Evolutionary conservation across 345 rosid species (phyloP).

Genomic region (Euphorbia tirucalli): DNA sequence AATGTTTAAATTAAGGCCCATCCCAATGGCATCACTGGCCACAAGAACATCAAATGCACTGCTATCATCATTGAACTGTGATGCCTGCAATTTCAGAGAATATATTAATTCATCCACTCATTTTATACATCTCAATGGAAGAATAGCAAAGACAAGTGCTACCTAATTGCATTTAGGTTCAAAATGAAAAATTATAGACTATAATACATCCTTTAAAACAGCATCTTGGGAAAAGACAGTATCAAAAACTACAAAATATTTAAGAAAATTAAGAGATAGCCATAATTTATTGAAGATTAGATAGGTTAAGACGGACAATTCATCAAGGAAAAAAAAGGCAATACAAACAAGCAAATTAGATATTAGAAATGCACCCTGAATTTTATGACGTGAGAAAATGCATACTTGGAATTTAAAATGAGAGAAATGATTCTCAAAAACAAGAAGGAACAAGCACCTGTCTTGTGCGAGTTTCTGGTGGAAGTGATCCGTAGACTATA

Average conservation of each 20-base stretch:
- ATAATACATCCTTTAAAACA: too few relatives aligned
- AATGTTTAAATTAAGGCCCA: conserved; percentile 92
- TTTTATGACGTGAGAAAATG: too few relatives aligned
- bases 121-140: too few relatives aligned
- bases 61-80: conserved; percentile 75
- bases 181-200: not conserved
- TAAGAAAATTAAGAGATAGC: not conserved
- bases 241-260: not conserved
- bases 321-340: too few relatives aligned
- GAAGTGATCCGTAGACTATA: conserved; percentile 91
- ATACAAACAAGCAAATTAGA: too few relatives aligned
- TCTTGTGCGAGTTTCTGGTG: conserved; percentile 88
- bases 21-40: conserved; percentile 97
- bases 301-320: too few relatives aligned
- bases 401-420: too few relatives aligned
- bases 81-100: conserved; percentile 66
- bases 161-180: not conserved
- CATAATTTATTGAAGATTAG: too few relatives aligned
- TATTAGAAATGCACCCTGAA: too few relatives aligned
- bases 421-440: conserved; percentile 22
- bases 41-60: conserved; percentile 93
- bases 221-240: too few relatives aligned
- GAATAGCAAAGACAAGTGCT: not conserved
- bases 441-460: conserved; percentile 56
- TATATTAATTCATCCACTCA: conserved; percentile 19